Percentiles rank a stretch among this genome's conserved stretches.
phyloP scores from a whole-genome alignment of 371 early-diverging fungal genomes.

The Mucor velutinosus region DNA sequence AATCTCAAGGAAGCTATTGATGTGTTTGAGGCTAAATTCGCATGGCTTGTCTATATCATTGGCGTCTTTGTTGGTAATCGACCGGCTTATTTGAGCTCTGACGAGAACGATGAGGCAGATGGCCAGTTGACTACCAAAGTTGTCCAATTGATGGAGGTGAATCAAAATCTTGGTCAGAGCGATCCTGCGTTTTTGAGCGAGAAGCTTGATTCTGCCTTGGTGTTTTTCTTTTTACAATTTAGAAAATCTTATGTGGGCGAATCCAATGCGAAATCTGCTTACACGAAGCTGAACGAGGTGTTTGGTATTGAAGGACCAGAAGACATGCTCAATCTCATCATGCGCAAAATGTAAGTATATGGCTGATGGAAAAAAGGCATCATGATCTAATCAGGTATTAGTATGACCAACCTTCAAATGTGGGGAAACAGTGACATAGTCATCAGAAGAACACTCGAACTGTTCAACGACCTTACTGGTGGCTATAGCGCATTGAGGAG shows the following conservation, averaged over 20 bases:
- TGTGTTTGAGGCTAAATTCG: slow-evolving; percentile 62
- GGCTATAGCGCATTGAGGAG: slow-evolving; percentile 77
- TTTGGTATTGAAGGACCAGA: slow-evolving; percentile 59
- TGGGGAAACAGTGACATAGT: slow-evolving; percentile 37
- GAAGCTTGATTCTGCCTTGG: slow-evolving; percentile 66
- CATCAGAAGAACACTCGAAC: slow-evolving; percentile 47
- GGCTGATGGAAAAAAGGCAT: background rate
- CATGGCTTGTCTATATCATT: slow-evolving; percentile 79
- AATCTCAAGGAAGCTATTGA: slow-evolving; percentile 41
- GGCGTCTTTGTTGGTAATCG: slow-evolving; percentile 67
- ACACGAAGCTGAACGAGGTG: slow-evolving; percentile 52
- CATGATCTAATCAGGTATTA: background rate
- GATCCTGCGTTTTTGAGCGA: slow-evolving; percentile 34
- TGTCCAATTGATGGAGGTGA: slow-evolving; percentile 53
- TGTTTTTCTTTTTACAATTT: slow-evolving; percentile 74
- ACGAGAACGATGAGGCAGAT: slow-evolving; percentile 60
- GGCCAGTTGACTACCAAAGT: slow-evolving; percentile 58
- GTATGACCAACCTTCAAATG: slow-evolving; percentile 32
- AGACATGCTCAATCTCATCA: slow-evolving; percentile 66
- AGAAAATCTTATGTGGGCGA: slow-evolving; percentile 71
- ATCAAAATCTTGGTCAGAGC: slow-evolving; percentile 32
- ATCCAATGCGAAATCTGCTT: slow-evolving; percentile 50
- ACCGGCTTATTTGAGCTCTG: slow-evolving; percentile 60
- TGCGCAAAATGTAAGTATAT: slow-evolving; percentile 65
- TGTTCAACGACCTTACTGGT: slow-evolving; percentile 76